phyloP scores from a whole-genome alignment of 345 rosid species.

The Syzygium jambos region DNA sequence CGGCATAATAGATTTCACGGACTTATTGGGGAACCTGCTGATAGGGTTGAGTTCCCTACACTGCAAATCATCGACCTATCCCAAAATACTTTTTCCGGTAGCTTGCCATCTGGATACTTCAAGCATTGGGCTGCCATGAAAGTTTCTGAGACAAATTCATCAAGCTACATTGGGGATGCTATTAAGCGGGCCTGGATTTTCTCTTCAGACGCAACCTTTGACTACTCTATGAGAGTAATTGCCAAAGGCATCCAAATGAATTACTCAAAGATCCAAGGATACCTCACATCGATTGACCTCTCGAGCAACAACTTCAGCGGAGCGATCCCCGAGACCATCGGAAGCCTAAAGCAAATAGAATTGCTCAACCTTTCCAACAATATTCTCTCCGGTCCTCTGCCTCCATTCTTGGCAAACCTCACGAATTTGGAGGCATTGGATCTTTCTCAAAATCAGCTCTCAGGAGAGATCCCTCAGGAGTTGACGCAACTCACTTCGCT shows the following conservation, averaged over 20 bases:
- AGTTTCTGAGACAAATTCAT: background rate
- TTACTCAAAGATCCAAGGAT: background rate
- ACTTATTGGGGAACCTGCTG: background rate
- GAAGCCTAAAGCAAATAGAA: background rate
- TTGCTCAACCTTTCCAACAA: background rate
- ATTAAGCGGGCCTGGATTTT: background rate
- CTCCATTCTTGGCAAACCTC: background rate
- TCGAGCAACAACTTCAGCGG: no score
- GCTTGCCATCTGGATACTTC: background rate
- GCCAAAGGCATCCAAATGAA: no score
- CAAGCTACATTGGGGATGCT: background rate
- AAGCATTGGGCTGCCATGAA: background rate
- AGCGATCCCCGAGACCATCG: background rate
- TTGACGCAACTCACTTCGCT: background rate
- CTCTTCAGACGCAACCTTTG: no score
- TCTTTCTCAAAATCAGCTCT: constrained; percentile 6
- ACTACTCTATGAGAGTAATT: no score
- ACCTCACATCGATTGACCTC: no score
- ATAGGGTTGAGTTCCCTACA: background rate
- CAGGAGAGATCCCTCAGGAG: background rate
- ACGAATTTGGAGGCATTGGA: background rate
- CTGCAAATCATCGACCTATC: constrained; percentile 2
- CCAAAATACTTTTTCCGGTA: background rate
- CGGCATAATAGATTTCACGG: constrained; percentile 2
- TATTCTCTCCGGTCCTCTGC: background rate